These are phyloP conservation scores for Cercospora zeina DNA, from an alignment of 2,329 filamentous ascomycete genomes.

Conservation along the genomic window DNA sequence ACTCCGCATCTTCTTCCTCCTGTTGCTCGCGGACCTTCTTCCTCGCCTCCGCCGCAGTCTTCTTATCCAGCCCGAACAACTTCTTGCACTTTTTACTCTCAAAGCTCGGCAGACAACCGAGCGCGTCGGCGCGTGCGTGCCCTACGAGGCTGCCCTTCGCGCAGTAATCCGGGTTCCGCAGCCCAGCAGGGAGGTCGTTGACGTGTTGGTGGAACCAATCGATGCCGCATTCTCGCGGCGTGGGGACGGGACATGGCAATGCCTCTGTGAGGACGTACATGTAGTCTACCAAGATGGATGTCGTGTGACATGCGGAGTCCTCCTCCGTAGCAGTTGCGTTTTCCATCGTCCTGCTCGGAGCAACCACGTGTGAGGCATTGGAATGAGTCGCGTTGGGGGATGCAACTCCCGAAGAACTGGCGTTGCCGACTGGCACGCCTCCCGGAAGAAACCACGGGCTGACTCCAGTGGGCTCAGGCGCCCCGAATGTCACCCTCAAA, in stretches of 20 bases:
- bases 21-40: background rate
- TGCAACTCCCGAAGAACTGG: background rate
- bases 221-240: background rate
- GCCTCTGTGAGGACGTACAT: background rate
- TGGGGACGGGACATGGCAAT: background rate
- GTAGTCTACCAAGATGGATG: background rate
- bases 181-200: background rate
- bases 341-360: background rate
- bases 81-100: conserved; percentile 1
- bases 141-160: background rate
- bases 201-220: conserved; percentile 1
- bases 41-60: background rate
- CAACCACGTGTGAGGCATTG: background rate
- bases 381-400: background rate
- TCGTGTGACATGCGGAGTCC: background rate
- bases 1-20: background rate
- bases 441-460: background rate
- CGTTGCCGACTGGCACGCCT: background rate
- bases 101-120: background rate
- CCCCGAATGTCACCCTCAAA: background rate
- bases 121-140: background rate
- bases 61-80: conserved; percentile 5
- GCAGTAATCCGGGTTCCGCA: conserved; percentile 3
- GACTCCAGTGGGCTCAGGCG: background rate
- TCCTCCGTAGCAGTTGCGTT: background rate